phyloP scores from a whole-genome alignment of 2,329 filamentous ascomycete species.

The Beauveria asiatica region DNA sequence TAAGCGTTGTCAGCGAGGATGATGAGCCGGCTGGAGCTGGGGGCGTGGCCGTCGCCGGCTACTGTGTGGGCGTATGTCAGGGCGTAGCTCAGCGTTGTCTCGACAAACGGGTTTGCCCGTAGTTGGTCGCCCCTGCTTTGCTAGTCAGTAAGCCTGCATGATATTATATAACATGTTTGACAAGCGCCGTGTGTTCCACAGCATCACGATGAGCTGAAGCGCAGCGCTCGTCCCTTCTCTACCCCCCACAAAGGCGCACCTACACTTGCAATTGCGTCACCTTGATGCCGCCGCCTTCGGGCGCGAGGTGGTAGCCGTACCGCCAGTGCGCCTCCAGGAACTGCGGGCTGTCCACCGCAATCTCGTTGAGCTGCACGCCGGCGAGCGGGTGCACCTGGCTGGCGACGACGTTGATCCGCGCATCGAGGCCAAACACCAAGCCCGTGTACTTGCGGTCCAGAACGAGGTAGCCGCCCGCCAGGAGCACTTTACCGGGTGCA shows the following conservation, averaged over 20 bases:
- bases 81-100: constrained; percentile 80
- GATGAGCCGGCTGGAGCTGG: constrained; percentile 65
- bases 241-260: constrained; percentile 33
- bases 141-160: background rate
- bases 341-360: constrained; percentile 86
- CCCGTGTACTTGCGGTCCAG: constrained; percentile 81
- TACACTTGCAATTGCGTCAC: constrained; percentile 74
- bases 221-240: background rate
- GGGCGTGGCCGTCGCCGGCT: constrained; percentile 34
- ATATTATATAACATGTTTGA: background rate
- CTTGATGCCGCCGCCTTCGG: constrained; percentile 68
- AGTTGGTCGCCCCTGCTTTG: constrained; percentile 35
- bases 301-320: constrained; percentile 66
- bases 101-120: constrained; percentile 72
- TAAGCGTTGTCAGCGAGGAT: constrained; percentile 95
- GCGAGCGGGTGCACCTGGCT: constrained; percentile 48
- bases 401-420: constrained; percentile 58
- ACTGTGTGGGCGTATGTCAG: constrained; percentile 65
- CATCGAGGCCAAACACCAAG: constrained; percentile 58
- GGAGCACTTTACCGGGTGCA: constrained; percentile 89
- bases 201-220: constrained; percentile 4
- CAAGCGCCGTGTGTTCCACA: background rate
- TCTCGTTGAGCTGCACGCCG: constrained; percentile 59
- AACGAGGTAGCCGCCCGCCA: constrained; percentile 91
- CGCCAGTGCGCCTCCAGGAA: constrained; percentile 82